Conservation (phyloP, 2,329 filamentous ascomycete genomes). For the Capronia epimyces region DNA sequence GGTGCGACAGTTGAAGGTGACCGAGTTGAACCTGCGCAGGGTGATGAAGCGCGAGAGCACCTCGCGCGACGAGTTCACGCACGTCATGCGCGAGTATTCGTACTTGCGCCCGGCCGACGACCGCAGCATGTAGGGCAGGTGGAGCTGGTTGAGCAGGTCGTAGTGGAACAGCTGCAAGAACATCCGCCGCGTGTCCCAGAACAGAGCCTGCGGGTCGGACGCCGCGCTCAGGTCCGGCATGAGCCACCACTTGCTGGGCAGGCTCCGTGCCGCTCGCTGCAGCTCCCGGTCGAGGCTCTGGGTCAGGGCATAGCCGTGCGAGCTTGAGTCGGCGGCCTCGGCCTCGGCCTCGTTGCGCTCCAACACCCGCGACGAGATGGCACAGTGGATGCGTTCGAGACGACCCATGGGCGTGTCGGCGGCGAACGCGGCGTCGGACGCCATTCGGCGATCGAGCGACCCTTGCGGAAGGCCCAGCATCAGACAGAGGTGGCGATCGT, state of each 20-base stretch:
- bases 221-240: constrained; percentile 24
- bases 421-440: background rate
- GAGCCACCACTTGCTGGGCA: constrained; percentile 49
- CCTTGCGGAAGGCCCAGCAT: constrained; percentile 38
- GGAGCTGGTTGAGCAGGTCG: constrained; percentile 49
- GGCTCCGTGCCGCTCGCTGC: constrained; percentile 38
- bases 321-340: constrained; percentile 18
- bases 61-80: constrained; percentile 48
- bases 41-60: constrained; percentile 36
- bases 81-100: constrained; percentile 48
- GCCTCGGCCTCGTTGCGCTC: constrained; percentile 44
- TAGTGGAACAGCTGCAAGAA: constrained; percentile 50
- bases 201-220: constrained; percentile 18
- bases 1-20: constrained; percentile 28
- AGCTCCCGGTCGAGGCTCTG: constrained; percentile 45
- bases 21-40: constrained; percentile 15
- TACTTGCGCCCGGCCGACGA: constrained; percentile 34
- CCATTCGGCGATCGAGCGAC: background rate
- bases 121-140: constrained; percentile 52
- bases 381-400: constrained; percentile 35
- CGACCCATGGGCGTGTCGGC: background rate
- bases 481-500: constrained; percentile 39
- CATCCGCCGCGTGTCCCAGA: constrained; percentile 35
- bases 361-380: constrained; percentile 44
- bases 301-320: constrained; percentile 41